Evolutionary conservation across 345 rosid genomes (phyloP).

Genomic region (Toxicodendron radicans): DNA sequence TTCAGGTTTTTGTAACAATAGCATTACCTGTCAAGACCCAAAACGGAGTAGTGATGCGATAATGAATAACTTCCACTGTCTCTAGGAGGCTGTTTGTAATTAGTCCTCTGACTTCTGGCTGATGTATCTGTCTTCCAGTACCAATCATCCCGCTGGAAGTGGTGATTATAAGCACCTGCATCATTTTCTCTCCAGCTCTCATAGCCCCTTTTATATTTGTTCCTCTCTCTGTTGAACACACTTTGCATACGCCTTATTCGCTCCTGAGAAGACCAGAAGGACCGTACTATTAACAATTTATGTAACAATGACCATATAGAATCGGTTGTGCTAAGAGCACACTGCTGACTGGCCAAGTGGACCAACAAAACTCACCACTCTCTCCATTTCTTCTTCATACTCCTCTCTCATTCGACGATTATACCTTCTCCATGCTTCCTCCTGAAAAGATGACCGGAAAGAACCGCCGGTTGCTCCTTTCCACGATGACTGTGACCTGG

Average conservation of each 20-base stretch:
- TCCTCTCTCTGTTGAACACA: slow-evolving; percentile 91
- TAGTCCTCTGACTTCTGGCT: slow-evolving; percentile 58
- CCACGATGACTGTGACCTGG: slow-evolving; percentile 58
- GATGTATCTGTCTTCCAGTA: slow-evolving; percentile 86
- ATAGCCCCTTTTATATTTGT: slow-evolving; percentile 62
- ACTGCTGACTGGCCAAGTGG: not conserved
- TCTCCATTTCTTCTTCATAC: slow-evolving; percentile 94
- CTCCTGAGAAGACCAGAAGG: slow-evolving; percentile 49
- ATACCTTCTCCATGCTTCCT: slow-evolving; percentile 89
- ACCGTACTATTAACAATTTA: not conserved
- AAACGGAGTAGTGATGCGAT: slow-evolving; percentile 84
- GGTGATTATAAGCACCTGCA: slow-evolving; percentile 68
- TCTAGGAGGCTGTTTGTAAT: slow-evolving; percentile 58
- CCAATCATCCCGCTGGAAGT: slow-evolving; percentile 97
- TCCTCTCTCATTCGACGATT: slow-evolving; percentile 90
- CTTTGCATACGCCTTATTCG: slow-evolving; percentile 97
- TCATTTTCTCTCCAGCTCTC: slow-evolving; percentile 85
- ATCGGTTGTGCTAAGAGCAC: not conserved
- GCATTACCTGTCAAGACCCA: slow-evolving; percentile 89
- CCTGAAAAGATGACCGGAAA: slow-evolving; percentile 72
- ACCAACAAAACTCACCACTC: slow-evolving; percentile 65
- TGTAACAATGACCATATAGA: not conserved
- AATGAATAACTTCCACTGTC: slow-evolving; percentile 57
- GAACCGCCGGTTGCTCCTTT: slow-evolving; percentile 53
- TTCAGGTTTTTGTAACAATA: not conserved